phyloP scores from a whole-genome alignment of 2,329 filamentous ascomycete species.

The Exutisphaerella laricina region DNA sequence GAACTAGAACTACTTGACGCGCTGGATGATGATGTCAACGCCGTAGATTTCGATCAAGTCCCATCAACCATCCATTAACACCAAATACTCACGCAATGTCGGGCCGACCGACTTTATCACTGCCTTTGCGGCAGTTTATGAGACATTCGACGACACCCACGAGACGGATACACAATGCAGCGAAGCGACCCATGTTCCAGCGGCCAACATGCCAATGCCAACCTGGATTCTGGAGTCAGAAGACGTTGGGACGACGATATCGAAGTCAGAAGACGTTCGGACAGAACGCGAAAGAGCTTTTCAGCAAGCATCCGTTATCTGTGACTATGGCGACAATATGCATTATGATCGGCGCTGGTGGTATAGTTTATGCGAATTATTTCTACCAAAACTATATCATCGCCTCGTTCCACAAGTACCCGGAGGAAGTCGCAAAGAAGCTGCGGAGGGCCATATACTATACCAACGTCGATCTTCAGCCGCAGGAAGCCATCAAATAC shows the following conservation, averaged over 20 bases:
- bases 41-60: constrained; percentile 5
- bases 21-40: background rate
- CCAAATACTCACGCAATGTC: constrained; percentile 31
- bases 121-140: constrained; percentile 19
- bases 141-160: constrained; percentile 8
- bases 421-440: constrained; percentile 66
- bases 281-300: constrained; percentile 32
- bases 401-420: constrained; percentile 52
- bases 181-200: constrained; percentile 7
- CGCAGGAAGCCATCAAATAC: constrained; percentile 71
- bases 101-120: constrained; percentile 27
- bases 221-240: constrained; percentile 8
- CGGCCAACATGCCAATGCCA: constrained; percentile 9
- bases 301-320: constrained; percentile 36
- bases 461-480: constrained; percentile 68
- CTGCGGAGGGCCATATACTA: constrained; percentile 83
- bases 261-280: constrained; percentile 22
- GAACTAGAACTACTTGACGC: too few relatives aligned
- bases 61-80: background rate
- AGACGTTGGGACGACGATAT: constrained; percentile 21
- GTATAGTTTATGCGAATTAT: constrained; percentile 42
- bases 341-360: constrained; percentile 37
- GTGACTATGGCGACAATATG: constrained; percentile 31
- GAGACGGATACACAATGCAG: constrained; percentile 18
- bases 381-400: constrained; percentile 45